Conservation (phyloP, 2,329 filamentous ascomycete species). For the Penicillium fuscoglaucum region DNA sequence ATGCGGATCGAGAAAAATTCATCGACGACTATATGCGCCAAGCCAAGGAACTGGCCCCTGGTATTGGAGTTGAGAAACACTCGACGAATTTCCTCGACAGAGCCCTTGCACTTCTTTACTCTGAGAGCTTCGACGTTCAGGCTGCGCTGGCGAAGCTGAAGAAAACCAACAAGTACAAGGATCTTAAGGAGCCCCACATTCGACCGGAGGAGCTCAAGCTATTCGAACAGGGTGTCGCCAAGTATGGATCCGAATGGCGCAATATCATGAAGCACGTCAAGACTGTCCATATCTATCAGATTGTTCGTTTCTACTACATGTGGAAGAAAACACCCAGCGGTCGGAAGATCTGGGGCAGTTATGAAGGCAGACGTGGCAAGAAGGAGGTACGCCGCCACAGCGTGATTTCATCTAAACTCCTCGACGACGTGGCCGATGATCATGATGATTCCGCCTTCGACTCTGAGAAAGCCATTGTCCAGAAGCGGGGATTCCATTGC, state of each 20-base stretch:
- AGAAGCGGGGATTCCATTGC: slow-evolving; percentile 84
- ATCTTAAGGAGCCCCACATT: slow-evolving; percentile 81
- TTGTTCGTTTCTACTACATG: slow-evolving; percentile 92
- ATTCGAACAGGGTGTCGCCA: slow-evolving; percentile 87
- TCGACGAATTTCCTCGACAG: slow-evolving; percentile 88
- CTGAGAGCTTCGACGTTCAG: slow-evolving; percentile 69
- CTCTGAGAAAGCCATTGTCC: slow-evolving; percentile 73
- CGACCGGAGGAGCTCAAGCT: slow-evolving; percentile 77
- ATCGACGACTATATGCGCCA: slow-evolving; percentile 76
- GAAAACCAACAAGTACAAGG: slow-evolving; percentile 64
- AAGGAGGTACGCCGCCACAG: slow-evolving; percentile 72
- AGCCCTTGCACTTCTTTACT: slow-evolving; percentile 71
- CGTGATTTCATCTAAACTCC: slow-evolving; percentile 66
- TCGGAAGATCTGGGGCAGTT: slow-evolving; percentile 85
- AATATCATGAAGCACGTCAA: slow-evolving; percentile 77
- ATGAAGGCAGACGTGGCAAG: slow-evolving; percentile 82
- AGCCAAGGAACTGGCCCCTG: slow-evolving; percentile 64
- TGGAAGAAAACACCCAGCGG: slow-evolving; percentile 95
- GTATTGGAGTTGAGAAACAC: slow-evolving; percentile 68
- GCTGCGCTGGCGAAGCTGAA: slow-evolving; percentile 69
- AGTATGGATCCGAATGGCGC: slow-evolving; percentile 87
- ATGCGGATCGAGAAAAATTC: slow-evolving; percentile 53
- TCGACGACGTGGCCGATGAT: slow-evolving; percentile 90
- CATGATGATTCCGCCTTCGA: slow-evolving; percentile 96
- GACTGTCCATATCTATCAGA: slow-evolving; percentile 73